Percentiles rank a stretch among this genome's conserved stretches.
These are phyloP conservation scores for Ogataea sp. DNA, from an alignment of 805 yeast genomes.

Conservation along the genomic window DNA sequence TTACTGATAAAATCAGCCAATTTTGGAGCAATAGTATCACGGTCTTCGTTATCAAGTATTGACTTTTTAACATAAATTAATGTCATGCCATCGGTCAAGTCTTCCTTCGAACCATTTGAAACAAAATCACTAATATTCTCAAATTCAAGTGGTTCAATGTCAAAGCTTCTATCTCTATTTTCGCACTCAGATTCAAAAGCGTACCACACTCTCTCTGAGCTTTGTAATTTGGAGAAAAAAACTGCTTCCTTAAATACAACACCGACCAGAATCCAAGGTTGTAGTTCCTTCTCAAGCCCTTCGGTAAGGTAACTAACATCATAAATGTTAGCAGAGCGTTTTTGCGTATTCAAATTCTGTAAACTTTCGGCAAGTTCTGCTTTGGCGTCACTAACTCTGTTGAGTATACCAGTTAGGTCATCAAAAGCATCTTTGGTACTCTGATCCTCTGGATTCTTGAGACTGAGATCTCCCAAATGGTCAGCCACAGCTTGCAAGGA, in stretches of 20 bases:
- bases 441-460: constrained; percentile 3
- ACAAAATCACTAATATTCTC: constrained; percentile 17
- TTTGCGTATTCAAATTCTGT: constrained; percentile 8
- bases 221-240: constrained; percentile 18
- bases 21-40: constrained; percentile 12
- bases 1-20: constrained; percentile 22
- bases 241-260: constrained; percentile 26
- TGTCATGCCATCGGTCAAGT: constrained; percentile 24
- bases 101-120: constrained; percentile 14
- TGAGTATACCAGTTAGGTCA: constrained; percentile 13
- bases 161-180: constrained; percentile 16
- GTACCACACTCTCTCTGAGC: constrained; percentile 20
- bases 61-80: constrained; percentile 26
- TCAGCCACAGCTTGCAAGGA: constrained; percentile 18
- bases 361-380: constrained; percentile 9
- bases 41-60: constrained; percentile 8
- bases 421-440: constrained; percentile 10
- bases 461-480: constrained; percentile 10
- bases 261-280: constrained; percentile 32
- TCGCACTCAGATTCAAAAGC: constrained; percentile 19
- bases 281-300: constrained; percentile 14
- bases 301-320: constrained; percentile 21
- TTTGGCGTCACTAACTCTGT: constrained; percentile 5
- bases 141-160: constrained; percentile 13
- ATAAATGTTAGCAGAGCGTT: constrained; percentile 12